Evolutionary conservation across 2,329 filamentous ascomycete genomes (phyloP), one percentile per base, ranked within the genome.

Genomic region (Colletotrichum sp.): DNA sequence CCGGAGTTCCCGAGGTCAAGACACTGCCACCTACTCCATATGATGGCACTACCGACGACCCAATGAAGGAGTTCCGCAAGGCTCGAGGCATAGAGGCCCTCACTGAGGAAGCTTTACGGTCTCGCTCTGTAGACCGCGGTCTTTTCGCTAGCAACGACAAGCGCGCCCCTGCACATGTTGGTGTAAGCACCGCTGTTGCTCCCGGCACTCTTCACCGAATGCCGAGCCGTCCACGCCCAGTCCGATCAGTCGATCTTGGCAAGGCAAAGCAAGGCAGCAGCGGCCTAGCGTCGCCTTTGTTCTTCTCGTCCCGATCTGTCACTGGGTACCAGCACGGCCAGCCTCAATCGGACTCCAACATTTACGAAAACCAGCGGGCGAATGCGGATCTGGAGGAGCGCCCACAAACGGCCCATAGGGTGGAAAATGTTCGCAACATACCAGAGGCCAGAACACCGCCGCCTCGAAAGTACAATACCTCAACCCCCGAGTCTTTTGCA

Each of bases 71-170:
- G 2, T 81, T 84, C 27, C 83, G 86, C 27, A 86, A 84, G 72
- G 81, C 83, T 9, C 84, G 86, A 4, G 85, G 87, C 34, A 78
- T 84, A 33, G 78, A 83, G 71, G 66, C 79, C 54, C 73, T 77
- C 7, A 66, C 77, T n/a, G 88, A 90, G 54, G 87, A 89, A 43
- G 82, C 83, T 27, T 85, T 87, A 3, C 87, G 92, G 43, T 89
- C 90, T 7, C 88, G 87, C 36, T 94, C 93, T 0, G 90, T 91
- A 8, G 93, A 95, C 73, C 87, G 91, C 55, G 87, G 88, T 76
- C 76, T 90, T 4, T 92, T 93, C 66, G 85, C 86, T 27, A 90
- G 86, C 66, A 84, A 87, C 12, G 92, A 94, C 79, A 91, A 93
- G 76, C 92, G 93, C 73, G 89, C 89, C 4, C 88, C 88, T 54